phyloP scores from a whole-genome alignment of 306 rosid genomes.

The Lithocarpus polystachyus region DNA sequence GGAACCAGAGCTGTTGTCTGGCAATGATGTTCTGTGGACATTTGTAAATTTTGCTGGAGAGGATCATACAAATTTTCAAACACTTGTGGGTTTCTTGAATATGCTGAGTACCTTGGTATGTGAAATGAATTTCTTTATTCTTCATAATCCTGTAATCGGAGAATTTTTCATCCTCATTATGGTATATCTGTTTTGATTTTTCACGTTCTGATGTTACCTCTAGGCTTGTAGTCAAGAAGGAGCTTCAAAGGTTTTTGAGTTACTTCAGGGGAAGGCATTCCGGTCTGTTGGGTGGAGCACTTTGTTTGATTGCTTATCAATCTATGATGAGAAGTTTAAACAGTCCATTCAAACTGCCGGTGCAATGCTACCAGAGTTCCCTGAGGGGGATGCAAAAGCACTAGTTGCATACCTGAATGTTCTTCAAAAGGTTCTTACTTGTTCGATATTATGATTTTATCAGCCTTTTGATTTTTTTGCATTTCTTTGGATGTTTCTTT shows the following conservation, averaged over 20 bases:
- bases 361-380: conserved; percentile 79
- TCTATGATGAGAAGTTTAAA: conserved; percentile 91
- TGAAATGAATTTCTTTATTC: conserved; percentile 12
- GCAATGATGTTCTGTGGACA: conserved; percentile 94
- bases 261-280: conserved; percentile 90
- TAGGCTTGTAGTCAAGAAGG: conserved; percentile 96
- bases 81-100: conserved; percentile 91
- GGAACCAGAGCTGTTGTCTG: conserved; percentile 91
- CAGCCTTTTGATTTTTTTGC: neutral
- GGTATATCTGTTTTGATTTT: conserved; percentile 14
- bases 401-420: conserved; percentile 91
- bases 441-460: neutral
- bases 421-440: conserved; percentile 67
- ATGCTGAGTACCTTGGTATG: conserved; percentile 94
- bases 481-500: neutral
- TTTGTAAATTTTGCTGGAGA: conserved; percentile 98
- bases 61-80: conserved; percentile 91
- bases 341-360: conserved; percentile 91
- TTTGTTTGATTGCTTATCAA: conserved; percentile 86
- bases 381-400: conserved; percentile 96
- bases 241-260: conserved; percentile 87
- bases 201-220: conserved; percentile 16
- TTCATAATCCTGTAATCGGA: conserved; percentile 8
- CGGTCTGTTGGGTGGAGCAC: conserved; percentile 99
- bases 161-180: neutral